These are phyloP conservation scores for Populus euphratica DNA, from an alignment of 345 rosid genomes.

Conservation along the genomic window DNA sequence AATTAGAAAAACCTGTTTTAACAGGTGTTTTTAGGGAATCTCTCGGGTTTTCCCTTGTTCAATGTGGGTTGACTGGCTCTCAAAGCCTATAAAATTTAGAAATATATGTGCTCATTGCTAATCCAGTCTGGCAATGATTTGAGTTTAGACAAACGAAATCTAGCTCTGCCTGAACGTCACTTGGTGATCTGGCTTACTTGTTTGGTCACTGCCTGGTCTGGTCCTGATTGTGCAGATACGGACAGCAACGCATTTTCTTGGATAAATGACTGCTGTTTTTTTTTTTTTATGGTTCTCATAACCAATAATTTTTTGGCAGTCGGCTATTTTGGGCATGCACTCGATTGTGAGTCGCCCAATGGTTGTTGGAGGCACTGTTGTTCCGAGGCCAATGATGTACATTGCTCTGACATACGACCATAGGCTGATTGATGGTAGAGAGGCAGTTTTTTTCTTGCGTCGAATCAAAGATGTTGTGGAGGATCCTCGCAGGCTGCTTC, in stretches of 20 bases:
- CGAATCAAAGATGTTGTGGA: slow-evolving; percentile 81
- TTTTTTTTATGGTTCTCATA: not conserved
- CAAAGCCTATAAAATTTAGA: not conserved
- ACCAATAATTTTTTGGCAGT: slow-evolving; percentile 34
- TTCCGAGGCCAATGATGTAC: slow-evolving; percentile 85
- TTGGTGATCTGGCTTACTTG: not conserved
- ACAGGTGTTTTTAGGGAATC: not conserved
- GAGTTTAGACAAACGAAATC: not conserved
- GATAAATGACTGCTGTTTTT: not conserved
- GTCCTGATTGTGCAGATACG: not conserved
- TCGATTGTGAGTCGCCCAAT: slow-evolving; percentile 73
- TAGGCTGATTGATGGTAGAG: slow-evolving; percentile 85
- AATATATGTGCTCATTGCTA: not conserved
- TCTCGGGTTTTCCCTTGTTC: not conserved
- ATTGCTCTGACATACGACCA: slow-evolving; percentile 77
- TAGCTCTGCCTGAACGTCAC: not conserved
- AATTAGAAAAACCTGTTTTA: not conserved
- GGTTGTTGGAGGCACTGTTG: slow-evolving; percentile 63
- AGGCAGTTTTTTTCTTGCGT: slow-evolving; percentile 78
- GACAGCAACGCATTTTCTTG: not conserved
- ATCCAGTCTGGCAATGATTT: not conserved
- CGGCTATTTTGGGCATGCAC: slow-evolving; percentile 86
- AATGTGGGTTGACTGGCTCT: not conserved
- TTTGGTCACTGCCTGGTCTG: not conserved
- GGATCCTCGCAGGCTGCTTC: slow-evolving; percentile 75